Percentiles rank a stretch among this genome's conserved stretches.
phyloP scores from a whole-genome alignment of 257 asterid genomes.

The Plectranthus barbatus region DNA sequence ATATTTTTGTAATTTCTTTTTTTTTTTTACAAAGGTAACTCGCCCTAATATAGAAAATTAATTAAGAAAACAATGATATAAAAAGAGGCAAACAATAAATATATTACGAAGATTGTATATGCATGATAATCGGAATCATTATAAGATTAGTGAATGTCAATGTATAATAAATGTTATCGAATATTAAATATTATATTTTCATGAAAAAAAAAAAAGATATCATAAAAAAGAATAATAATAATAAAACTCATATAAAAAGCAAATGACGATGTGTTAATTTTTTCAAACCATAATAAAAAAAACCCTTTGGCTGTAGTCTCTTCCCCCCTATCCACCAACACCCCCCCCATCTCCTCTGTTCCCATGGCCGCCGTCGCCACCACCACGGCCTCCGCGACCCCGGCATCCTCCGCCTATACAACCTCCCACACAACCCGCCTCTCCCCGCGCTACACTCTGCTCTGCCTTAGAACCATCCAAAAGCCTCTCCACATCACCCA shows the following conservation, averaged over 20 bases:
- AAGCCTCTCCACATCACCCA: slow-evolving; percentile 28
- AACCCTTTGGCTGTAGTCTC: slow-evolving; percentile 38
- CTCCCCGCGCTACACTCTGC: slow-evolving; percentile 7
- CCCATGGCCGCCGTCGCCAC: slow-evolving; percentile 30
- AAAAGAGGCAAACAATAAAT: too few relatives aligned
- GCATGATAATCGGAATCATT: too few relatives aligned
- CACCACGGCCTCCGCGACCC: slow-evolving; percentile 27
- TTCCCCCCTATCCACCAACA: background rate
- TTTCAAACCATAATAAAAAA: background rate
- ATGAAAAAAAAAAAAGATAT: too few relatives aligned
- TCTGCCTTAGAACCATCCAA: slow-evolving; percentile 17
- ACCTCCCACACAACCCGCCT: slow-evolving; percentile 31
- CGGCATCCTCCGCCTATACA: background rate
- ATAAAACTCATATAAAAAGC: background rate
- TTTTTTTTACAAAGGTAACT: too few relatives aligned
- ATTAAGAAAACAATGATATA: too few relatives aligned
- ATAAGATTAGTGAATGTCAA: too few relatives aligned
- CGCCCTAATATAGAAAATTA: too few relatives aligned
- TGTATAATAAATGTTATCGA: too few relatives aligned
- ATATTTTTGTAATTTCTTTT: too few relatives aligned
- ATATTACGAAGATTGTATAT: too few relatives aligned
- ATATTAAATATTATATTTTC: too few relatives aligned
- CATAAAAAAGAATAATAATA: background rate
- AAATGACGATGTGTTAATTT: background rate
- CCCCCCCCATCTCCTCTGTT: background rate